A percentile compares a stretch with the other conserved stretches of the same genome.
These are phyloP conservation scores for Citrus hindsii DNA, from an alignment of 345 rosid genomes.

Conservation along the genomic window DNA sequence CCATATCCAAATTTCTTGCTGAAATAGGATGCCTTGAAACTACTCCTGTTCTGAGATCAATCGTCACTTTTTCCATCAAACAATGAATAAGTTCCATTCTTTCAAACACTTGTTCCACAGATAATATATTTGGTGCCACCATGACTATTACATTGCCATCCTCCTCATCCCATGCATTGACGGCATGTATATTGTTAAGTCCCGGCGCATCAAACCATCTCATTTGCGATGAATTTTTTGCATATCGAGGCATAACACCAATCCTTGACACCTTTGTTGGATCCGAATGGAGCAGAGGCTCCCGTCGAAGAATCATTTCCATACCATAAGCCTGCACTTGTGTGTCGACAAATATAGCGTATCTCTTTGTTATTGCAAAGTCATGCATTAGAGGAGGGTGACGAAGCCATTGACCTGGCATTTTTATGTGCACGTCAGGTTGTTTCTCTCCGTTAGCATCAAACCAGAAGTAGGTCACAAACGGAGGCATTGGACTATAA, in stretches of 20 bases:
- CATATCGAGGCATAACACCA: constrained; percentile 47
- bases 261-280: constrained; percentile 40
- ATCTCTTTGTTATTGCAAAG: constrained; percentile 49
- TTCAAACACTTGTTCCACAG: constrained; percentile 49
- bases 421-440: constrained; percentile 53
- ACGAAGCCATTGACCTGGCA: constrained; percentile 12
- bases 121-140: constrained; percentile 50
- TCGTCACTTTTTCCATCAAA: constrained; percentile 40
- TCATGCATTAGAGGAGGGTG: constrained; percentile 55
- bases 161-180: constrained; percentile 65
- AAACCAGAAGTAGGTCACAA: constrained; percentile 46
- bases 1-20: constrained; percentile 50
- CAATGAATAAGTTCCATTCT: constrained; percentile 51
- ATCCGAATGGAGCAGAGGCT: constrained; percentile 41
- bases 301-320: constrained; percentile 42
- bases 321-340: constrained; percentile 53
- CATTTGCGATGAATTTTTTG: constrained; percentile 36
- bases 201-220: constrained; percentile 59
- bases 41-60: constrained; percentile 37
- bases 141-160: constrained; percentile 36
- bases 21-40: constrained; percentile 46
- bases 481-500: constrained; percentile 58
- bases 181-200: constrained; percentile 40
- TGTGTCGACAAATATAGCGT: constrained; percentile 50
- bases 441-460: constrained; percentile 42